Evolutionary conservation across 169 alveolate genomes (phyloP).

Genomic region (Fabrea salina): DNA sequence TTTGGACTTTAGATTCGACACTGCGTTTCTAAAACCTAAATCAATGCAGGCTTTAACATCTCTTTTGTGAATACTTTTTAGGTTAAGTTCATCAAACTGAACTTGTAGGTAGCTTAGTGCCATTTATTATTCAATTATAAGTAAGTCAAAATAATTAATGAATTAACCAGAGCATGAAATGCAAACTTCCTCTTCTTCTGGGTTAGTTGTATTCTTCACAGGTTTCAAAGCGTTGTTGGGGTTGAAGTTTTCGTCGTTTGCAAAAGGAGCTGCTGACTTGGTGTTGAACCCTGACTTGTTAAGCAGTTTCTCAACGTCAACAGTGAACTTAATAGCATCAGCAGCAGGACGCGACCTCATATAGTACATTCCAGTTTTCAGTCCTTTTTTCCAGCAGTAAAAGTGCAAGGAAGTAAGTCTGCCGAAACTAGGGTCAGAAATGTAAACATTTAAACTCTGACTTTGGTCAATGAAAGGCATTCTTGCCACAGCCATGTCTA

Average conservation of each 20-base stretch:
- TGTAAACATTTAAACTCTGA: conserved; percentile 94
- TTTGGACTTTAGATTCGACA: too few species aligned
- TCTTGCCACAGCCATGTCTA: conserved; percentile 97
- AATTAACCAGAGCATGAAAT: conserved; percentile 28
- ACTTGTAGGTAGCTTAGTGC: too few species aligned
- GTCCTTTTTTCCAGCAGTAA: conserved; percentile 97
- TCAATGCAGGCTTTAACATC: too few species aligned
- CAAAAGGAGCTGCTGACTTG: not conserved
- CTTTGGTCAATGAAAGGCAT: conserved; percentile 93
- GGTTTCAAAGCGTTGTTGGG: not conserved
- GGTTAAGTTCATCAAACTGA: too few species aligned
- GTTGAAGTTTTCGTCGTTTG: not conserved
- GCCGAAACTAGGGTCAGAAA: conserved; percentile 94
- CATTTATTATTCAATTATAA: too few species aligned
- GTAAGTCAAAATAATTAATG: not conserved
- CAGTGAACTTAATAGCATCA: conserved; percentile 97
- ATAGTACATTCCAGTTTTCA: conserved; percentile 97
- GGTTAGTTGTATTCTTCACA: not conserved
- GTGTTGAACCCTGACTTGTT: conserved; percentile 4
- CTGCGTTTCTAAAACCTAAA: too few species aligned
- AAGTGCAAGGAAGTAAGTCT: conserved; percentile 97
- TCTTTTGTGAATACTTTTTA: too few species aligned
- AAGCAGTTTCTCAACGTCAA: conserved; percentile 72
- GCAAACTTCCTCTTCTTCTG: not conserved
- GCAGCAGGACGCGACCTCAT: conserved; percentile 97